A percentile compares a stretch with the other conserved stretches of the same genome.
phyloP scores from a whole-genome alignment of 176 grass and related monocot genomes.

The Bromus sterilis region DNA sequence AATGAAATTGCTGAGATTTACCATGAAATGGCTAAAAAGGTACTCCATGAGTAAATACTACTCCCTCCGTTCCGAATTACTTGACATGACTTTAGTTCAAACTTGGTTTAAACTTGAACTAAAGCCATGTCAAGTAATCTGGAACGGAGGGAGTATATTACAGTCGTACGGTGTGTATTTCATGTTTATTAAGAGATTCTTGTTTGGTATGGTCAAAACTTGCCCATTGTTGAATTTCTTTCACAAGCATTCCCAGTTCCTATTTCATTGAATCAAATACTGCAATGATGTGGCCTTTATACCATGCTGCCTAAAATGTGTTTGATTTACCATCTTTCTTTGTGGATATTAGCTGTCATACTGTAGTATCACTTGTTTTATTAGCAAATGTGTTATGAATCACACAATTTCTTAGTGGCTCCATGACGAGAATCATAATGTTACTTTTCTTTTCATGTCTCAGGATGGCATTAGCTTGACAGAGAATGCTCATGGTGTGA shows the following conservation, averaged over 20 bases:
- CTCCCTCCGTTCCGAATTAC: too few relatives aligned
- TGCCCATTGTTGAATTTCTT: neutral
- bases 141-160: too few relatives aligned
- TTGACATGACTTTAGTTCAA: too few relatives aligned
- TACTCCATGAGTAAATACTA: too few relatives aligned
- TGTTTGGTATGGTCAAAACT: conserved; percentile 8
- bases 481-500: conserved; percentile 75
- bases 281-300: neutral
- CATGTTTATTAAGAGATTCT: conserved; percentile 1
- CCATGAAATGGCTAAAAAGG: conserved; percentile 92
- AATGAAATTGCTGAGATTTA: conserved; percentile 84
- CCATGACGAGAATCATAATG: neutral
- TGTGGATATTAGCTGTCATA: neutral
- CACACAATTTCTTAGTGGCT: neutral
- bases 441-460: conserved; percentile 34
- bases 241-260: neutral
- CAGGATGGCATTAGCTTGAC: conserved; percentile 96
- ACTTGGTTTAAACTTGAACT: too few relatives aligned
- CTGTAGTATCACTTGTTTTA: neutral
- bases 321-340: neutral
- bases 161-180: conserved; percentile 8
- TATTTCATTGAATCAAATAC: neutral
- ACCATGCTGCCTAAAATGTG: neutral
- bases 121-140: too few relatives aligned
- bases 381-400: neutral